These are phyloP conservation scores for Corchorus olitorius DNA, from an alignment of 345 rosid genomes.

Conservation along the genomic window DNA sequence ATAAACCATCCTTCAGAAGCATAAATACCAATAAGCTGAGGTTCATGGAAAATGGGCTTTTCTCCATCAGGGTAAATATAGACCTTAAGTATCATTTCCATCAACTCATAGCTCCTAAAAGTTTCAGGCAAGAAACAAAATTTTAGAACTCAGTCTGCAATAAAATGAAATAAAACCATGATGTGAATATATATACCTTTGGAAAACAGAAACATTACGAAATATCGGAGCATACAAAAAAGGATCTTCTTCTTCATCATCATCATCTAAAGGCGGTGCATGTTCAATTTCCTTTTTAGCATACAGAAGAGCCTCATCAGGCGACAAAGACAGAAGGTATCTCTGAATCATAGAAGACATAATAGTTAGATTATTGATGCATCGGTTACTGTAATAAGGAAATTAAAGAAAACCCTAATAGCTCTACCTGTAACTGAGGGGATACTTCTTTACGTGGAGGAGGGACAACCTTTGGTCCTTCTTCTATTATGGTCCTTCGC, in stretches of 20 bases:
- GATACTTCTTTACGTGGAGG: conserved; percentile 35
- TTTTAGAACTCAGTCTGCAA: not conserved
- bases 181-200: conserved; percentile 52
- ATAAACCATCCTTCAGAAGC: conserved; percentile 99
- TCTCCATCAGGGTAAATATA: conserved; percentile 78
- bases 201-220: conserved; percentile 66
- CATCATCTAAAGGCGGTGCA: conserved; percentile 43
- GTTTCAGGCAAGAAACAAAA: conserved; percentile 14
- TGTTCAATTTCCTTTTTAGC: conserved; percentile 67
- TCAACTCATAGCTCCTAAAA: conserved; percentile 85
- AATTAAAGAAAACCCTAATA: not conserved
- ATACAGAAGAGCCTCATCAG: conserved; percentile 58
- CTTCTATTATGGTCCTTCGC: conserved; percentile 30
- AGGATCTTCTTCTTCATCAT: too few species aligned
- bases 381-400: not conserved
- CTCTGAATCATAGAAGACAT: conserved; percentile 41
- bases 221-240: conserved; percentile 62
- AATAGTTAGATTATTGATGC: conserved; percentile 3
- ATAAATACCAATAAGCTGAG: conserved; percentile 75
- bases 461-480: conserved; percentile 33
- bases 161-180: not conserved
- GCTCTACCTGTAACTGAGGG: conserved; percentile 52
- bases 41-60: conserved; percentile 74
- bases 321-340: conserved; percentile 57
- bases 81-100: conserved; percentile 82